Base-by-base conservation (phyloP, 2,329 filamentous ascomycete species). In the Rhynchosporium graminicola region DNA sequence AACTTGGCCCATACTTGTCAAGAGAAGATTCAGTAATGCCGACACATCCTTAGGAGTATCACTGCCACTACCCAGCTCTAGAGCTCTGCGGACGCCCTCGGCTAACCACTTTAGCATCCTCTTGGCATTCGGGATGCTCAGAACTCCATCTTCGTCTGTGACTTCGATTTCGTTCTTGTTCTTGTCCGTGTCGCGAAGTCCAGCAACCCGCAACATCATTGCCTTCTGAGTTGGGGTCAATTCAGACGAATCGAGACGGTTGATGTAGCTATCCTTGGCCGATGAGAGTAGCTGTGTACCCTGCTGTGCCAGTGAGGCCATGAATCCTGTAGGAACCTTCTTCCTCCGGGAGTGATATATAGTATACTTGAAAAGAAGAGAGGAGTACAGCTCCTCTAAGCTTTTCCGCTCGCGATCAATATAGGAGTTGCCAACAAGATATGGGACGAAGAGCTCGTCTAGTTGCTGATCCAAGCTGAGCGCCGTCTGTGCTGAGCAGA, bases 41-140 rank as follows among this genome's bases (percentile, higher is more conserved):
- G 89, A 90, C 61, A 98, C 91, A 75, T 99, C 95, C 75, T 96
- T 98, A 15, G 95, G 92, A 4, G 92, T 97, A 70, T 99, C 95
- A 62, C 84, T 89, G 57, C 88, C 87, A 29, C 91, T 89, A 29
- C 91, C 92, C n/a, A 99, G 82, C 75, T 99, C 95, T 9, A 99
- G 82, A 0, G 92, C 92, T 66, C 95, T 84, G 45, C 95, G 90
- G 29, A 99, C 94, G 65, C 91, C 92, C 79, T 99, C 95, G 2
- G 95, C 95, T 46, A 99, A 80, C 95, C 95, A 99, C 74, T 91
- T 96, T 64, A 99, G 83, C 93, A 99, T 99, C 62, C 95, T 86
- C 78, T 98, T 98, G n/a, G 93, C 91, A 74, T 90, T 92, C n/a
- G 86, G 81, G 4, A 96, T 81, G 68, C 88, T 94, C 31, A 98